These are phyloP conservation scores for Achaetomiella virescens DNA, from an alignment of 495 filamentous ascomycete species.

Conservation along the genomic window DNA sequence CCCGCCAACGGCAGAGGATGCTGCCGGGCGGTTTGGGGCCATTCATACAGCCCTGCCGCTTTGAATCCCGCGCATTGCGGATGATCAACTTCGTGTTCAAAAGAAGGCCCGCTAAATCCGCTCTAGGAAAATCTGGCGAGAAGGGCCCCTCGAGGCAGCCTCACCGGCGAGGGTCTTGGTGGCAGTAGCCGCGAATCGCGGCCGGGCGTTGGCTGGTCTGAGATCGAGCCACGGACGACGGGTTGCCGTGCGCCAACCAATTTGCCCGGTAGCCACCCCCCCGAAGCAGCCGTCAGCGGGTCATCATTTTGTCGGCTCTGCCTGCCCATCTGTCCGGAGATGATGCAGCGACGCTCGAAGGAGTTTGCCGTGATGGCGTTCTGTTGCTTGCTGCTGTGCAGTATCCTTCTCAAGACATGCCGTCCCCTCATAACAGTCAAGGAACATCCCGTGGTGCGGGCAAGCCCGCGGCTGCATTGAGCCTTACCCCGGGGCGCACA, in stretches of 20 bases:
- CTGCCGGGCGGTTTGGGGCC: neutral
- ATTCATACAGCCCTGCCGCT: constrained; percentile 9
- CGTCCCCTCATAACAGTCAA: constrained; percentile 2
- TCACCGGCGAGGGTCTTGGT: neutral
- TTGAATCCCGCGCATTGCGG: neutral
- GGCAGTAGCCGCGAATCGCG: constrained; percentile 12
- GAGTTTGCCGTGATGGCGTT: constrained; percentile 15
- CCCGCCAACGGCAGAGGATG: neutral
- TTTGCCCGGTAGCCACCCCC: neutral
- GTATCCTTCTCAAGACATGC: constrained; percentile 4
- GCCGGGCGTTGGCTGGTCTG: constrained; percentile 2
- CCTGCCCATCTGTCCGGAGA: neutral
- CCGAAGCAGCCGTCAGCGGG: constrained; percentile 4
- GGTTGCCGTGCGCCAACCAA: neutral
- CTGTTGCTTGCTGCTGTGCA: constrained; percentile 23
- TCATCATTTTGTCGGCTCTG: neutral
- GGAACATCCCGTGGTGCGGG: neutral
- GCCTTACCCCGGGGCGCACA: constrained; percentile 6
- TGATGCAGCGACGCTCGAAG: neutral
- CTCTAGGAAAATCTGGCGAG: neutral
- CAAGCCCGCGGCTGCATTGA: constrained; percentile 11
- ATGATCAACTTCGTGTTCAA: constrained; percentile 1
- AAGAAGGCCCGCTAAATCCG: neutral
- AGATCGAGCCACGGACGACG: neutral
- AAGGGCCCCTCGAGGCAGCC: constrained; percentile 1